These are phyloP conservation scores for Brassica napus DNA, from an alignment of 345 rosid genomes.

Conservation along the genomic window DNA sequence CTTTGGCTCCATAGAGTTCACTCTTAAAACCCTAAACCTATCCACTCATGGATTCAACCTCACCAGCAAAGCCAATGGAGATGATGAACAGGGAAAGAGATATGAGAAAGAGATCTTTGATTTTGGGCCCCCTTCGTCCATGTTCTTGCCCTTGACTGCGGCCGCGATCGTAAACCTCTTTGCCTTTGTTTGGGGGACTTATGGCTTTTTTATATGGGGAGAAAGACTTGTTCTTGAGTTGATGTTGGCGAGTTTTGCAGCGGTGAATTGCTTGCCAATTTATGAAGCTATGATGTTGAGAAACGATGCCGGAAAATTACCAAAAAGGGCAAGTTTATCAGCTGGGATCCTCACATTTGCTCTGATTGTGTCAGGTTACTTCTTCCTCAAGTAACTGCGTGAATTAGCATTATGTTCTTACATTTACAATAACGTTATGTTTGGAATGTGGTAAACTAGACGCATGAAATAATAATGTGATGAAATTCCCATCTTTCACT, in stretches of 20 bases:
- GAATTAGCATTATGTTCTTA: neutral
- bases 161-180: slow-evolving; percentile 52
- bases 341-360: slow-evolving; percentile 39
- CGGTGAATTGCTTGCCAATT: slow-evolving; percentile 53
- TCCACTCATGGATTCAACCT: slow-evolving; percentile 51
- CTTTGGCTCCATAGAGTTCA: slow-evolving; percentile 49
- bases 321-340: slow-evolving; percentile 24
- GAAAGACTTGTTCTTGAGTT: slow-evolving; percentile 46
- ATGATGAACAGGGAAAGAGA: slow-evolving; percentile 57
- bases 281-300: slow-evolving; percentile 62
- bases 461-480: neutral
- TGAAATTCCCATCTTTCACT: neutral
- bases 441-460: neutral
- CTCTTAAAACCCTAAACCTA: slow-evolving; percentile 48
- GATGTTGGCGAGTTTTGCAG: slow-evolving; percentile 47
- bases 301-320: slow-evolving; percentile 59
- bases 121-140: slow-evolving; percentile 56
- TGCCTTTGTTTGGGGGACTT: slow-evolving; percentile 43
- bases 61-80: slow-evolving; percentile 57
- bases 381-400: neutral
- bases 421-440: neutral
- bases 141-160: slow-evolving; percentile 50
- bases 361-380: slow-evolving; percentile 35
- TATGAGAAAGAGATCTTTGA: slow-evolving; percentile 60
- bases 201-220: slow-evolving; percentile 2